phyloP scores from a whole-genome alignment of 2,329 filamentous ascomycete species.

The Microdochium nivale region DNA sequence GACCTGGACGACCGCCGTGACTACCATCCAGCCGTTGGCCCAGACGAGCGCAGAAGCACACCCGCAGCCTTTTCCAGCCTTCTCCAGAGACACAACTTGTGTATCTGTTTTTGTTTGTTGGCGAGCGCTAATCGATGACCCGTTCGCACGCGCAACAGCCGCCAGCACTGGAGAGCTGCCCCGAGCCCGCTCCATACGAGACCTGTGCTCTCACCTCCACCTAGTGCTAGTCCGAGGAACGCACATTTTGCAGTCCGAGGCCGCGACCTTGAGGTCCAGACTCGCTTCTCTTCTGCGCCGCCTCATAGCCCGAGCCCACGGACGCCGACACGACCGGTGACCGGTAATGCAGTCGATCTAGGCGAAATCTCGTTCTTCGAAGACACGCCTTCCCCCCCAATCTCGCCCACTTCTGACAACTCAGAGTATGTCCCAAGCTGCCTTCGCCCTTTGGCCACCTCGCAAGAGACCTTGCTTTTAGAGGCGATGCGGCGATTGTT shows the following conservation, averaged over 20 bases:
- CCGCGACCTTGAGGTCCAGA: constrained; percentile 11
- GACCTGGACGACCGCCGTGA: too few relatives aligned
- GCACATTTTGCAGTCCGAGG: constrained; percentile 22
- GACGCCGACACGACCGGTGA: background rate
- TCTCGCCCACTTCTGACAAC: background rate
- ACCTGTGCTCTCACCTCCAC: constrained; percentile 31
- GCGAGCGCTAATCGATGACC: background rate
- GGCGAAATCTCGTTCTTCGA: background rate
- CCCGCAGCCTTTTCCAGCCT: background rate
- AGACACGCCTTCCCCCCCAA: background rate
- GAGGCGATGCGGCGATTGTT: too few relatives aligned
- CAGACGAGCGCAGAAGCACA: too few relatives aligned
- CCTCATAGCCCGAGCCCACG: background rate
- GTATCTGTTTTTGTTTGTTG: background rate
- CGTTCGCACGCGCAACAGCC: background rate
- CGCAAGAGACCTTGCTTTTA: too few relatives aligned
- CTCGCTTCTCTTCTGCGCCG: constrained; percentile 13
- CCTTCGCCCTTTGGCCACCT: too few relatives aligned
- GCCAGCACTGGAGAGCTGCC: constrained; percentile 25
- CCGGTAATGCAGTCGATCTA: background rate
- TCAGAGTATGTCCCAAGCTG: background rate
- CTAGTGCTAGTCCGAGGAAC: constrained; percentile 30
- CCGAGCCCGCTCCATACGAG: constrained; percentile 41
- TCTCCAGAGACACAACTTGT: background rate
- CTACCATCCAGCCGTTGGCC: too few relatives aligned